A percentile compares a stretch with the other conserved stretches of the same genome.
These are phyloP conservation scores for Daldinia loculata DNA, from an alignment of 495 filamentous ascomycete genomes.

Conservation along the genomic window DNA sequence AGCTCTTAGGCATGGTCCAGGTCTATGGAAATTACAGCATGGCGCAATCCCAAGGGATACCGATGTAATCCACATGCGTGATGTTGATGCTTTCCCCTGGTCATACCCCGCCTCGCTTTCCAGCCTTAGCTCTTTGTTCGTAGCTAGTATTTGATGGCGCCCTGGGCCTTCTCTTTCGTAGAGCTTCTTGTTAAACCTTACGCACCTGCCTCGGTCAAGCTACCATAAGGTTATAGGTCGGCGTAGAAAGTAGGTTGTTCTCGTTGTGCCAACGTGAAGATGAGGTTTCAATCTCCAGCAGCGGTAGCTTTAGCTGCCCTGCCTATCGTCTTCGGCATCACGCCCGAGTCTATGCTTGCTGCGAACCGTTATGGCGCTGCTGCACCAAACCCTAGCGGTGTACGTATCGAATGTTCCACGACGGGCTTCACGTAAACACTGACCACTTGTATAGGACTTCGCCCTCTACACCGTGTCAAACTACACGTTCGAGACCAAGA, in stretches of 20 bases:
- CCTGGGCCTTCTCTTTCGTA: slow-evolving; percentile 6
- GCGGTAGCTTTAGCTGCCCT: slow-evolving; percentile 40
- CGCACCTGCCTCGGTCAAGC: slow-evolving; percentile 7
- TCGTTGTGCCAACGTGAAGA: slow-evolving; percentile 31
- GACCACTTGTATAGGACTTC: slow-evolving; percentile 35
- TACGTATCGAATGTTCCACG: slow-evolving; percentile 34
- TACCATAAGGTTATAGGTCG: slow-evolving; percentile 16
- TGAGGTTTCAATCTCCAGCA: slow-evolving; percentile 43
- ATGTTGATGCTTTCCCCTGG: slow-evolving; percentile 31
- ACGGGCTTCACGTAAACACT: neutral
- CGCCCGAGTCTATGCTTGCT: slow-evolving; percentile 44
- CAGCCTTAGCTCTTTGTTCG: slow-evolving; percentile 11
- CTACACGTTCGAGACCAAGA: slow-evolving; percentile 74
- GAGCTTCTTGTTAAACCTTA: slow-evolving; percentile 9
- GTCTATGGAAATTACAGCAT: slow-evolving; percentile 29
- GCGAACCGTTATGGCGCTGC: slow-evolving; percentile 46
- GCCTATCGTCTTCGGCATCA: slow-evolving; percentile 44
- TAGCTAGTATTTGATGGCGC: slow-evolving; percentile 27
- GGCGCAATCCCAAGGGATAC: slow-evolving; percentile 36
- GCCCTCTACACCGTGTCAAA: slow-evolving; percentile 56
- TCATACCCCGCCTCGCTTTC: slow-evolving; percentile 31
- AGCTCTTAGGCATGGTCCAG: slow-evolving; percentile 23
- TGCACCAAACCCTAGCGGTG: slow-evolving; percentile 45
- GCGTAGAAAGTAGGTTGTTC: slow-evolving; percentile 18
- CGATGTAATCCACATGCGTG: slow-evolving; percentile 36